Evolutionary conservation across 441 rosid species (phyloP).

Genomic region (Hura crepitans): DNA sequence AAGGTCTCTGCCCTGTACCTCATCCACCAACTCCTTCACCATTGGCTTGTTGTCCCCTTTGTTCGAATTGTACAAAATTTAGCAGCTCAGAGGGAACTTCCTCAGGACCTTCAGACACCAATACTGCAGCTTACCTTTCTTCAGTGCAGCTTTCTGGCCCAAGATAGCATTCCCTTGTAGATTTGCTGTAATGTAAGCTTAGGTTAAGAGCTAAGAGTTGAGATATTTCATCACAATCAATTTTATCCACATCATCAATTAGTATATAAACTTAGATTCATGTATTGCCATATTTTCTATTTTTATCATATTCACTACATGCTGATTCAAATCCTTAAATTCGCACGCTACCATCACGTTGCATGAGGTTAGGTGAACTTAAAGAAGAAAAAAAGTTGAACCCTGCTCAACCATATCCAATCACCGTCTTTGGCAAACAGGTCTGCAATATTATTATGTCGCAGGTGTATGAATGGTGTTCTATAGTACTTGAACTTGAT

Average conservation of each 20-base stretch:
- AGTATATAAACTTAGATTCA: too few relatives aligned
- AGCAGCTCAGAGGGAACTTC: constrained; percentile 65
- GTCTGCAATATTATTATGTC: background rate
- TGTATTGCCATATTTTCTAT: too few relatives aligned
- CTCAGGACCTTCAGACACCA: constrained; percentile 70
- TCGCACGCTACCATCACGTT: too few relatives aligned
- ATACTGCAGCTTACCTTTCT: constrained; percentile 62
- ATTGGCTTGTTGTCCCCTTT: constrained; percentile 58
- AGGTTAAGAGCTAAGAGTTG: constrained; percentile 9
- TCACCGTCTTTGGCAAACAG: background rate
- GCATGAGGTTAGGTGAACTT: too few relatives aligned
- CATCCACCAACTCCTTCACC: constrained; percentile 65
- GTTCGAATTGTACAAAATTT: constrained; percentile 42
- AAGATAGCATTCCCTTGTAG: constrained; percentile 41
- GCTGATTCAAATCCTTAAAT: too few relatives aligned
- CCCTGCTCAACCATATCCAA: constrained; percentile 15
- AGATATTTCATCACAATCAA: too few relatives aligned
- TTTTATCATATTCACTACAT: too few relatives aligned
- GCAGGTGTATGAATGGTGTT: constrained; percentile 92
- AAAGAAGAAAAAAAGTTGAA: too few relatives aligned
- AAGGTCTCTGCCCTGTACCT: constrained; percentile 66
- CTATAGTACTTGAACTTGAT: constrained; percentile 73
- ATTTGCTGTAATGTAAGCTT: constrained; percentile 20
- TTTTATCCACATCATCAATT: too few relatives aligned
- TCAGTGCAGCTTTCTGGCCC: constrained; percentile 91